phyloP scores from a whole-genome alignment of 2,329 filamentous ascomycete genomes.

The Zymoseptoria crescenta region DNA sequence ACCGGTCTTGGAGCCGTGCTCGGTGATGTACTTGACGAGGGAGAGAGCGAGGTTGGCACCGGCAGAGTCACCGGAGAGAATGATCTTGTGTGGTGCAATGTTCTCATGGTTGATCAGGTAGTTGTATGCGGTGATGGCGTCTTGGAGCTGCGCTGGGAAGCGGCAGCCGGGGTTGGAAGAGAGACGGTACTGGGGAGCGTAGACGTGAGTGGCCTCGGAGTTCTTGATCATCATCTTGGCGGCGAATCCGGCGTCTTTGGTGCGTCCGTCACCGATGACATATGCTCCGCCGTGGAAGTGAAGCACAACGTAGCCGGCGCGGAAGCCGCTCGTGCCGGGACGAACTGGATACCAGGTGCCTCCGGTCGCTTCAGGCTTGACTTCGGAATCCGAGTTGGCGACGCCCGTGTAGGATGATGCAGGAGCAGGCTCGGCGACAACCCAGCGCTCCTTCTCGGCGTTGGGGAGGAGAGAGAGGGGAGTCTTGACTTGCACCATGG shows the following conservation, averaged over 20 bases:
- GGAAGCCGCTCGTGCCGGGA: slow-evolving; percentile 4
- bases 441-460: slow-evolving; percentile 34
- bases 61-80: slow-evolving; percentile 44
- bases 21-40: slow-evolving; percentile 41
- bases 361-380: slow-evolving; percentile 33
- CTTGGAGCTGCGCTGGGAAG: slow-evolving; percentile 47
- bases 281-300: slow-evolving; percentile 46
- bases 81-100: slow-evolving; percentile 35
- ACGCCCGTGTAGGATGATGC: slow-evolving; percentile 11
- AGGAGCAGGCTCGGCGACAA: slow-evolving; percentile 18
- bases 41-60: slow-evolving; percentile 41
- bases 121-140: slow-evolving; percentile 40
- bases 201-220: slow-evolving; percentile 32
- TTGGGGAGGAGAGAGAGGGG: slow-evolving; percentile 29
- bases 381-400: slow-evolving; percentile 24
- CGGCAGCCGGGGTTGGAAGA: slow-evolving; percentile 36
- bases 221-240: slow-evolving; percentile 30
- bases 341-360: slow-evolving; percentile 36
- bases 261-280: slow-evolving; percentile 38
- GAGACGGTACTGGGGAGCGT: slow-evolving; percentile 44
- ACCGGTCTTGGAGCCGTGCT: slow-evolving; percentile 30
- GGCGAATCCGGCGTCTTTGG: slow-evolving; percentile 27
- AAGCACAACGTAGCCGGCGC: slow-evolving; percentile 32
- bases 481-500: slow-evolving; percentile 23
- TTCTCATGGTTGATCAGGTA: slow-evolving; percentile 37